A percentile compares a stretch with the other conserved stretches of the same genome.
Conservation (phyloP, 768 basidiomycete genomes). For the Wakefieldia striispora region DNA sequence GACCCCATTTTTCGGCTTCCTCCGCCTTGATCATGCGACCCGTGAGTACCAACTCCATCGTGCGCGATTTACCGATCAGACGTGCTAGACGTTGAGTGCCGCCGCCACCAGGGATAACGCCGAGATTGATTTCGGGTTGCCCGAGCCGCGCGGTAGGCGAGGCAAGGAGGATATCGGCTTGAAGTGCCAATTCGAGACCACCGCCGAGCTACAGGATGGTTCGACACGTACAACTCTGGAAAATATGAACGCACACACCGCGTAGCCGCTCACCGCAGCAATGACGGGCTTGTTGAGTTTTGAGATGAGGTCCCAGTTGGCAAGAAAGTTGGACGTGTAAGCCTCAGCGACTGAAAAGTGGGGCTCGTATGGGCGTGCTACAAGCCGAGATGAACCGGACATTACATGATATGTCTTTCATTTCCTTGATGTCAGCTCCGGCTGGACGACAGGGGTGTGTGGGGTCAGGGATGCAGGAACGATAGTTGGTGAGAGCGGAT, state of each 20-base stretch:
- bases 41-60: slow-evolving; percentile 94
- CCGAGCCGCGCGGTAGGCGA: slow-evolving; percentile 90
- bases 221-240: background rate
- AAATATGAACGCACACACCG: slow-evolving; percentile 49
- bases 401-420: slow-evolving; percentile 94
- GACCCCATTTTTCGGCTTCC: slow-evolving; percentile 85
- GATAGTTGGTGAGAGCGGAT: background rate
- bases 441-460: slow-evolving; percentile 43
- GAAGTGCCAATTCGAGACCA: slow-evolving; percentile 94
- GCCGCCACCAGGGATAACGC: slow-evolving; percentile 92
- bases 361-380: background rate
- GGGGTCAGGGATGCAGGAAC: background rate
- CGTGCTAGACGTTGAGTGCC: slow-evolving; percentile 89
- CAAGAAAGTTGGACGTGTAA: slow-evolving; percentile 82
- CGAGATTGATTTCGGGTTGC: slow-evolving; percentile 95
- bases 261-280: slow-evolving; percentile 93
- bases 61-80: slow-evolving; percentile 85
- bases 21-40: slow-evolving; percentile 77
- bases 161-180: slow-evolving; percentile 94
- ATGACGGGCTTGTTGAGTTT: slow-evolving; percentile 88
- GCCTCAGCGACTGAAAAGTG: slow-evolving; percentile 68
- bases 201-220: slow-evolving; percentile 76
- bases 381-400: slow-evolving; percentile 17
- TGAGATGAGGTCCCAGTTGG: slow-evolving; percentile 75
- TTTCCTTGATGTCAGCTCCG: slow-evolving; percentile 98